These are phyloP conservation scores for Ophiostoma montium DNA, from an alignment of 2,329 filamentous ascomycete species.

Conservation along the genomic window DNA sequence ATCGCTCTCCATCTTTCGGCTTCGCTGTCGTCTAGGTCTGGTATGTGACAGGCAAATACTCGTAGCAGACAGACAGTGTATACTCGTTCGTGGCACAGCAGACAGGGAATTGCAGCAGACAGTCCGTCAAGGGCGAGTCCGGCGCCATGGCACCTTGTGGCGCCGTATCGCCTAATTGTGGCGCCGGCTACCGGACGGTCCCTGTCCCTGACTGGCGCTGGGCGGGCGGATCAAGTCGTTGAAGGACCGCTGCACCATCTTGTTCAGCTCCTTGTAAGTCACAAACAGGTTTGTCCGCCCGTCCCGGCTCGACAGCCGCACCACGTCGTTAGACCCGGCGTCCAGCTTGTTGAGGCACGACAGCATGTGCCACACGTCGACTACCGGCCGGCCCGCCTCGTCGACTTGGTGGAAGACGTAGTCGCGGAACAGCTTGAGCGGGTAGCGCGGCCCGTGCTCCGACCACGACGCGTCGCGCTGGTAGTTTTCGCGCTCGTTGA, in stretches of 20 bases:
- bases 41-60: background rate
- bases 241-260: slow-evolving; percentile 43
- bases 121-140: background rate
- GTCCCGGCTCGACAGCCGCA: slow-evolving; percentile 76
- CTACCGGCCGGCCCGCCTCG: slow-evolving; percentile 62
- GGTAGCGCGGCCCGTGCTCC: slow-evolving; percentile 83
- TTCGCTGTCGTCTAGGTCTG: background rate
- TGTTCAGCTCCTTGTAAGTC: slow-evolving; percentile 77
- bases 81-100: too few relatives aligned
- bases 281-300: slow-evolving; percentile 81
- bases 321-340: slow-evolving; percentile 72
- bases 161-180: slow-evolving; percentile 1
- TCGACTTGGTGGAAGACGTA: slow-evolving; percentile 97
- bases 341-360: slow-evolving; percentile 84
- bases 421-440: slow-evolving; percentile 88
- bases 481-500: slow-evolving; percentile 60
- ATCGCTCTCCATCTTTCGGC: background rate
- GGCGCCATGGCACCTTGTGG: too few relatives aligned
- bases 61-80: too few relatives aligned
- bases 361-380: slow-evolving; percentile 80
- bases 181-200: slow-evolving; percentile 3
- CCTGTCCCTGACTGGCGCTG: background rate
- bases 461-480: slow-evolving; percentile 71
- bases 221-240: slow-evolving; percentile 32
- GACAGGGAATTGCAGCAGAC: too few relatives aligned